Evolutionary conservation across 225 moss, liverwort and hornwort genomes (phyloP).

Genomic region (Climacium dendroides): DNA sequence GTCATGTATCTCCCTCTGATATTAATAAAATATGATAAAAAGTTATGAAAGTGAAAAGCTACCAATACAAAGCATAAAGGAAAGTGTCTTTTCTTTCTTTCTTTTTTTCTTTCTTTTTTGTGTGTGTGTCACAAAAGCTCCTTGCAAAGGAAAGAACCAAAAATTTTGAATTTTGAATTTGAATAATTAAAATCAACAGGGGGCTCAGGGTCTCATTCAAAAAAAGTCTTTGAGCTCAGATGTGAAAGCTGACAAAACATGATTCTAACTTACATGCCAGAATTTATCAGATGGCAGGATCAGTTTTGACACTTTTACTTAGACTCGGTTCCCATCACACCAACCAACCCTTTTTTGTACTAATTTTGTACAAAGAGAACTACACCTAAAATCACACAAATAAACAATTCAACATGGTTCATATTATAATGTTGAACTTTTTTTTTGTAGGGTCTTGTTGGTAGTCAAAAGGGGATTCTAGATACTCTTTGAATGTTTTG

Average conservation of each 20-base stretch:
- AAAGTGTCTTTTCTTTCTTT: too few species aligned
- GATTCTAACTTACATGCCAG: not conserved
- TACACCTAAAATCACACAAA: too few species aligned
- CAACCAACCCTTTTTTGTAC: not conserved
- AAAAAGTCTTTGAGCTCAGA: not conserved
- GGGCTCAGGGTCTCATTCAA: not conserved
- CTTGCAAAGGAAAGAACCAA: not conserved
- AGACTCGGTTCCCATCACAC: not conserved
- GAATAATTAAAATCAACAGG: not conserved
- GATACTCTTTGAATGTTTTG: too few species aligned
- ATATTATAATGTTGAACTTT: too few species aligned
- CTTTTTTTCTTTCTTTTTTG: too few species aligned
- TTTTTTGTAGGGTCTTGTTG: too few species aligned
- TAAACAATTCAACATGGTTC: too few species aligned
- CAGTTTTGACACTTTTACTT: not conserved
- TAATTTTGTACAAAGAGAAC: too few species aligned
- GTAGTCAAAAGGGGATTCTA: too few species aligned
- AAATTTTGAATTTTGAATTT: not conserved
- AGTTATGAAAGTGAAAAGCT: not conserved
- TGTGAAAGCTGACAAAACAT: not conserved
- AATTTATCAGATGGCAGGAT: not conserved
- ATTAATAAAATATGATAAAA: not conserved
- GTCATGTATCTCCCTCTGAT: rapidly evolving
- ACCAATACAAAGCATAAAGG: not conserved
- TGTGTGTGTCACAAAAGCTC: not conserved